Conservation (phyloP, 2,329 filamentous ascomycete genomes). For the Penicillium sp. region DNA sequence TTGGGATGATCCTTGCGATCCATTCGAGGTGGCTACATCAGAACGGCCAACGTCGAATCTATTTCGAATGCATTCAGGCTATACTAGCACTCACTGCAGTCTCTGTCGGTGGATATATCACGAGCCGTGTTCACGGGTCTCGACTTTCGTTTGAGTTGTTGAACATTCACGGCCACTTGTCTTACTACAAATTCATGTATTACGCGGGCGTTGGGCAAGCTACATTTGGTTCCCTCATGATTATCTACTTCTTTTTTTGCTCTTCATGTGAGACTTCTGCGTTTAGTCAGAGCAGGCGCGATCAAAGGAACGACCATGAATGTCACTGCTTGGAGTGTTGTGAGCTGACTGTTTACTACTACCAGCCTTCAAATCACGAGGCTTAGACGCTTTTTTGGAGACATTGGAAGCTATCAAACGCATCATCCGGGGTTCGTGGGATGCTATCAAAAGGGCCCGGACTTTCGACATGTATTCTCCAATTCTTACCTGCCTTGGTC, state of each 20-base stretch:
- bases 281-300: background rate
- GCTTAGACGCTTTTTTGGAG: background rate
- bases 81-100: background rate
- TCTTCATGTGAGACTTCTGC: background rate
- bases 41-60: background rate
- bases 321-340: background rate
- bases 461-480: too few relatives aligned
- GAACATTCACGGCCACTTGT: background rate
- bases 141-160: conserved; percentile 7
- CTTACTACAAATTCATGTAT: conserved; percentile 11
- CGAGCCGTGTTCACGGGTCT: conserved; percentile 7
- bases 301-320: background rate
- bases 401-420: background rate
- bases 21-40: background rate
- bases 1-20: background rate
- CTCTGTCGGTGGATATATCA: conserved; percentile 5
- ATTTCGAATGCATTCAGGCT: conserved; percentile 5
- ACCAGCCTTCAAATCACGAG: background rate
- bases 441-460: too few relatives aligned
- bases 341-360: background rate
- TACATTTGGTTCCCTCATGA: conserved; percentile 3
- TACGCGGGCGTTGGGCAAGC: conserved; percentile 7
- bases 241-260: background rate
- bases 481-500: too few relatives aligned
- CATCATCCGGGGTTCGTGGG: too few relatives aligned